These are phyloP conservation scores for Russula sp. DNA, from an alignment of 768 basidiomycete species.

Conservation along the genomic window DNA sequence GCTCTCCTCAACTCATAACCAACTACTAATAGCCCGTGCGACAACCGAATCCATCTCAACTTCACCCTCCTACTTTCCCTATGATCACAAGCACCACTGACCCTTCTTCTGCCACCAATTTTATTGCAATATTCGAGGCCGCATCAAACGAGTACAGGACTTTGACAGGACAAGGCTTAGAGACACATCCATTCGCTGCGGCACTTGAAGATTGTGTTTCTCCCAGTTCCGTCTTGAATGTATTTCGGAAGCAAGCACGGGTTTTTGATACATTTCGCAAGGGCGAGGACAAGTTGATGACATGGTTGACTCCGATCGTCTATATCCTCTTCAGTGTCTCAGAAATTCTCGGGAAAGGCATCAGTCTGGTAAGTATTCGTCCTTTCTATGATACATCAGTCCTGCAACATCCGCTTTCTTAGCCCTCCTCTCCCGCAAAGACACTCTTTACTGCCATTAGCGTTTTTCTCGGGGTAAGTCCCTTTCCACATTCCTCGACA, in stretches of 20 bases:
- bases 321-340: neutral
- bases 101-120: neutral
- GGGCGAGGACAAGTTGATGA: neutral
- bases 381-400: neutral
- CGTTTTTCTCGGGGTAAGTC: neutral
- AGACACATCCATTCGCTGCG: too few species aligned
- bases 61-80: too few species aligned
- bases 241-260: neutral
- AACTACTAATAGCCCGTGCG: too few species aligned
- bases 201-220: too few species aligned
- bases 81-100: neutral
- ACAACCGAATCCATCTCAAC: too few species aligned
- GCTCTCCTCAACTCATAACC: too few species aligned
- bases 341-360: neutral
- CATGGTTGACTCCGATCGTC: neutral
- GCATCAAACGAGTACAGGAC: constrained; percentile 4
- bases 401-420: neutral
- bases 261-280: neutral
- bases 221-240: too few species aligned
- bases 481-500: neutral
- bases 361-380: neutral
- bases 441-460: neutral
- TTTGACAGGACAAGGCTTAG: neutral
- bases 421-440: neutral
- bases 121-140: neutral